Evolutionary conservation across 2,329 filamentous ascomycete genomes (phyloP).

Genomic region (Karstenula rhodostoma): DNA sequence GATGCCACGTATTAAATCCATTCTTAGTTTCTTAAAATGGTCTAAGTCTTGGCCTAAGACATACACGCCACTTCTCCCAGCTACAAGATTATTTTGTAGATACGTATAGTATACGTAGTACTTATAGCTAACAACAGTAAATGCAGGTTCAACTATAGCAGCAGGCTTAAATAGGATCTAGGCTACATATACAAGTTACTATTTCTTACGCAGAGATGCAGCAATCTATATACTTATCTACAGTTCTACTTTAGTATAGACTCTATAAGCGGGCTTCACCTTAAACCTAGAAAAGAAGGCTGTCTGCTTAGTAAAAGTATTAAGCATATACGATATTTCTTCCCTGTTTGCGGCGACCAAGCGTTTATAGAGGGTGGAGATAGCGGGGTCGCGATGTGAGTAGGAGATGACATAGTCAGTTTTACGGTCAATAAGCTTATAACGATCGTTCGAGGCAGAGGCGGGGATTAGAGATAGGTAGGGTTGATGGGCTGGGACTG

Average conservation of each 20-base stretch:
- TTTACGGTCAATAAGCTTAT: background rate
- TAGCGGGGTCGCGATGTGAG: background rate
- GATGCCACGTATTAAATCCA: slow-evolving; percentile 28
- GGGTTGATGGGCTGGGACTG: background rate
- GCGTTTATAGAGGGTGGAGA: slow-evolving; percentile 14
- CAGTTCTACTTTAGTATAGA: slow-evolving; percentile 23
- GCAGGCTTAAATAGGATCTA: slow-evolving; percentile 15
- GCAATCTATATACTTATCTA: slow-evolving; percentile 32
- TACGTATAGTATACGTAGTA: slow-evolving; percentile 30
- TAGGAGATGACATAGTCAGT: background rate
- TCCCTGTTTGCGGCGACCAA: slow-evolving; percentile 21
- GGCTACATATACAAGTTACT: slow-evolving; percentile 23
- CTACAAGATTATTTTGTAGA: slow-evolving; percentile 22
- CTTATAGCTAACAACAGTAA: slow-evolving; percentile 29
- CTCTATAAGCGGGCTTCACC: slow-evolving; percentile 25
- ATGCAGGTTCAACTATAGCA: slow-evolving; percentile 23
- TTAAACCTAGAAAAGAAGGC: slow-evolving; percentile 29
- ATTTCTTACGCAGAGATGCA: slow-evolving; percentile 29
- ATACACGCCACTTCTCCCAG: slow-evolving; percentile 24
- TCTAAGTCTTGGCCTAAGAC: slow-evolving; percentile 27
- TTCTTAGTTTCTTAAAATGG: slow-evolving; percentile 26
- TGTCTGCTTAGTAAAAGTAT: slow-evolving; percentile 26
- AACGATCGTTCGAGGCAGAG: no score
- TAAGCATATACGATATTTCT: slow-evolving; percentile 20
- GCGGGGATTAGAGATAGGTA: background rate